phyloP scores from a whole-genome alignment of 192 early-diverging fungal species.

The Diversispora epigaea region DNA sequence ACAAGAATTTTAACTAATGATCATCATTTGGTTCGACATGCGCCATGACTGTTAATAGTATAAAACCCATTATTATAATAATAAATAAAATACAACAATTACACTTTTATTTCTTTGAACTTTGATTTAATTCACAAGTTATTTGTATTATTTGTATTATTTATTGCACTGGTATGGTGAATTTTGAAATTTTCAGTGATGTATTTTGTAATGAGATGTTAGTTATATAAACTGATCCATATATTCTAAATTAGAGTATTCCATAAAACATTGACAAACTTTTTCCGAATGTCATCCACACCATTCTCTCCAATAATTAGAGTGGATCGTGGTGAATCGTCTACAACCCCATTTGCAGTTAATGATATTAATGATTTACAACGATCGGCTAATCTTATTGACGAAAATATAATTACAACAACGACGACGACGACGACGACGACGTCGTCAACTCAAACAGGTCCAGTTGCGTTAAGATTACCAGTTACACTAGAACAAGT shows the following conservation, averaged over 20 bases:
- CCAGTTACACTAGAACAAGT: not conserved
- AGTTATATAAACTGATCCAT: too few species aligned
- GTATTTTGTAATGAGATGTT: too few species aligned
- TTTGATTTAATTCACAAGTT: too few species aligned
- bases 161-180: too few species aligned
- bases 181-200: too few species aligned
- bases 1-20: too few species aligned
- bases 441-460: not conserved
- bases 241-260: not conserved
- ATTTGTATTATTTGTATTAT: too few species aligned
- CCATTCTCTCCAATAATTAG: conserved; percentile 2
- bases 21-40: too few species aligned
- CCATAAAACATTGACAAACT: not conserved
- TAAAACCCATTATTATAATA: too few species aligned
- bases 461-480: not conserved
- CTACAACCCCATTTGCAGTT: not conserved
- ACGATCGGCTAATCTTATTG: not conserved
- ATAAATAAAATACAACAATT: too few species aligned
- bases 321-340: not conserved
- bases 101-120: too few species aligned
- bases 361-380: not conserved
- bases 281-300: conserved; percentile 1
- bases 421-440: not conserved
- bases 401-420: not conserved
- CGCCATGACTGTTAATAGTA: too few species aligned